Evolutionary conservation across 2,329 filamentous ascomycete species (phyloP).

Genomic region (Aspergillus bombycis): DNA sequence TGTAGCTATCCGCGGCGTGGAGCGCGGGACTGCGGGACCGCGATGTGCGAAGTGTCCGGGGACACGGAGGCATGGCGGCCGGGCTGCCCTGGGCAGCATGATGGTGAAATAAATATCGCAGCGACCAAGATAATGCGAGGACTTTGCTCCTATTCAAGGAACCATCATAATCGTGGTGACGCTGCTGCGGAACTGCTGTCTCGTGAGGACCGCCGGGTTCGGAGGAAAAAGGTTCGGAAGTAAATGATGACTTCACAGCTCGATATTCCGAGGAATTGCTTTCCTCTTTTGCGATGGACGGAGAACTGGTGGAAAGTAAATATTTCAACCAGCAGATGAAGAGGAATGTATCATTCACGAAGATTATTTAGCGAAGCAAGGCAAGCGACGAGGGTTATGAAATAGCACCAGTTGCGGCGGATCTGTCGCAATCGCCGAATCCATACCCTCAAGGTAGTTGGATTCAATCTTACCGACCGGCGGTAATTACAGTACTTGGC

Average conservation of each 20-base stretch:
- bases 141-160: constrained; percentile 20
- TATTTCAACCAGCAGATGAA: neutral
- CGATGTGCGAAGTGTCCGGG: constrained; percentile 31
- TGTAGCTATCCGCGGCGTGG: constrained; percentile 26
- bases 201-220: constrained; percentile 38
- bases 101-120: constrained; percentile 16
- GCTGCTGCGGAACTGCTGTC: constrained; percentile 20
- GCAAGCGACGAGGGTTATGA: neutral
- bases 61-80: constrained; percentile 38
- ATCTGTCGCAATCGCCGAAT: constrained; percentile 26
- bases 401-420: constrained; percentile 7
- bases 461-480: neutral
- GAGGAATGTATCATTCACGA: too few relatives aligned
- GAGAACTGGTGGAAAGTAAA: neutral
- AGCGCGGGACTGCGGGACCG: constrained; percentile 28
- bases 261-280: neutral
- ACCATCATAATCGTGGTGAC: constrained; percentile 27
- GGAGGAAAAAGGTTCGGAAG: constrained; percentile 31
- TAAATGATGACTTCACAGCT: constrained; percentile 13
- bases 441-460: neutral
- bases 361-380: neutral
- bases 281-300: neutral
- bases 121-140: neutral
- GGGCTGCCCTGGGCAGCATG: constrained; percentile 44
- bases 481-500: neutral